These are phyloP conservation scores for Magnolia officinalis DNA, from an alignment of 164 flowering plant genomes.

Conservation along the genomic window DNA sequence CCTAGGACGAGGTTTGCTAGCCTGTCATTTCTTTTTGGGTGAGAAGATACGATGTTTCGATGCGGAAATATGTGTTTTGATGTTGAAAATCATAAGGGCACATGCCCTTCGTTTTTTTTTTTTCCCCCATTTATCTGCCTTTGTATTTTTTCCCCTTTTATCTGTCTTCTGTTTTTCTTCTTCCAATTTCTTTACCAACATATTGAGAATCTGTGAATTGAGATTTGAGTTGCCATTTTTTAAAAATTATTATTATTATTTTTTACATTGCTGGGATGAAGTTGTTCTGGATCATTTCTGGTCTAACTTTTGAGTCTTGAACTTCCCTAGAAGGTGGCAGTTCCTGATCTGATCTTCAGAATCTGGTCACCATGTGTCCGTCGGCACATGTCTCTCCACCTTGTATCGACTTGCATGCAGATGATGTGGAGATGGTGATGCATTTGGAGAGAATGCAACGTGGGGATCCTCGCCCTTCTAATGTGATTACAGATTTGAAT, in stretches of 20 bases:
- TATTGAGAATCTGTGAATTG: background rate
- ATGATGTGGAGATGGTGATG: slow-evolving; percentile 25
- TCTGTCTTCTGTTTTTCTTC: background rate
- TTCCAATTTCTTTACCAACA: no score
- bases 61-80: background rate
- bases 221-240: background rate
- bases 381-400: slow-evolving; percentile 16
- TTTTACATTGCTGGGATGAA: slow-evolving; percentile 1
- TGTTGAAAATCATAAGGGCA: background rate
- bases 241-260: no score
- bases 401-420: slow-evolving; percentile 21
- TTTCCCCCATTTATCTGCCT: background rate
- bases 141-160: background rate
- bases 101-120: background rate
- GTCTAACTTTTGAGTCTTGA: background rate
- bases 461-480: slow-evolving; percentile 36
- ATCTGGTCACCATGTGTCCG: slow-evolving; percentile 28
- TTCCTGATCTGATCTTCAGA: background rate
- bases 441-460: slow-evolving; percentile 11
- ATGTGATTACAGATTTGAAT: slow-evolving; percentile 34
- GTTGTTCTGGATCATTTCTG: background rate
- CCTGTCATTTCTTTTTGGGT: no score
- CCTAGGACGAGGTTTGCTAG: no score
- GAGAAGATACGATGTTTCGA: no score
- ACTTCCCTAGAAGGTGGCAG: slow-evolving; percentile 2